Percentiles rank a stretch among this genome's conserved stretches.
Conservation (phyloP, 1,284 basidiomycete genomes). For the Apiotrichum brassicae region DNA sequence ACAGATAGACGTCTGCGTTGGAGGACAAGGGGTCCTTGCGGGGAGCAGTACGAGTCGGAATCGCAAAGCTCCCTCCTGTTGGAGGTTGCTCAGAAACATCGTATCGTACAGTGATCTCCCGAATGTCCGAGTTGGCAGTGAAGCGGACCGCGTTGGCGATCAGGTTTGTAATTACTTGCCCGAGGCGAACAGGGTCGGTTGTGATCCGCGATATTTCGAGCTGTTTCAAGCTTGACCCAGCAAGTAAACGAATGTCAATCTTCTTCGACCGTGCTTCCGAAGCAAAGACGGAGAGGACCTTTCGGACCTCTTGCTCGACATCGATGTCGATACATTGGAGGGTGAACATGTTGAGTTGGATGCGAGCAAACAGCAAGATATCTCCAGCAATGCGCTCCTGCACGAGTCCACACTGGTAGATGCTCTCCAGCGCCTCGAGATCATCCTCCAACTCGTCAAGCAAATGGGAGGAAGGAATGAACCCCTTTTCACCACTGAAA, state of each 20-base stretch:
- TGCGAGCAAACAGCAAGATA: constrained; percentile 44
- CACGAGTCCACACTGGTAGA: constrained; percentile 43
- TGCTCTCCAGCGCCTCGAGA: constrained; percentile 33
- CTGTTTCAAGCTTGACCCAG: constrained; percentile 20
- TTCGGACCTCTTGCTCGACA: constrained; percentile 38
- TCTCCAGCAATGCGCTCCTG: constrained; percentile 49
- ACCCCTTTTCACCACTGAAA: constrained; percentile 18
- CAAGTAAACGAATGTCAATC: constrained; percentile 31
- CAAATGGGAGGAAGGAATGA: constrained; percentile 22
- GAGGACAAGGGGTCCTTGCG: no score
- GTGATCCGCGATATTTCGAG: constrained; percentile 30
- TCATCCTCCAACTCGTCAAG: constrained; percentile 36
- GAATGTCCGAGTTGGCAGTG: constrained; percentile 23
- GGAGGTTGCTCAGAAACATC: no score
- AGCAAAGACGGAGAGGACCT: constrained; percentile 37
- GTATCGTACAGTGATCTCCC: constrained; percentile 30
- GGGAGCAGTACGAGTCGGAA: no score
- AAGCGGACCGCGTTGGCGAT: constrained; percentile 42
- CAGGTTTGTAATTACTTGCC: constrained; percentile 43
- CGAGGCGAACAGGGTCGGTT: constrained; percentile 44
- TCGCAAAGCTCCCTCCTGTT: no score
- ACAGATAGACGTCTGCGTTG: constrained; percentile 38
- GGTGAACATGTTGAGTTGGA: constrained; percentile 43
- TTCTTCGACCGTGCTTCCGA: constrained; percentile 38
- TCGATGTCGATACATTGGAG: constrained; percentile 43